Conservation (phyloP, 352 stramenopile species). For the Phytophthora boehmeriae region DNA sequence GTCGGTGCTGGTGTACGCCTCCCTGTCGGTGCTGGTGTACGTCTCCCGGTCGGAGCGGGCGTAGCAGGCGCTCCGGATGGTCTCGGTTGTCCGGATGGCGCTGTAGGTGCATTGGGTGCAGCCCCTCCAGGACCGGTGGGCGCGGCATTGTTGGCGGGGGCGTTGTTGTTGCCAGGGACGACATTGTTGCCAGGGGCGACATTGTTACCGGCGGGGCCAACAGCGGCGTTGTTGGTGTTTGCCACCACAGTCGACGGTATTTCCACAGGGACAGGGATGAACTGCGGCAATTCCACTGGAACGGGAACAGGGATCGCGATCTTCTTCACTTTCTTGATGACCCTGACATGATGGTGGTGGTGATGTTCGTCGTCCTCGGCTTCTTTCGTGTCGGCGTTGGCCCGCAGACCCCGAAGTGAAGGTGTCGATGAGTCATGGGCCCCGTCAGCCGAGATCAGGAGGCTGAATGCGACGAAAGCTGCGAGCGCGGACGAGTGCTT, state of each 20-base stretch:
- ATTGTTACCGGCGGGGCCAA: slow-evolving; percentile 3
- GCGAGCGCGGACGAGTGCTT: slow-evolving; percentile 17
- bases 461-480: slow-evolving; percentile 20
- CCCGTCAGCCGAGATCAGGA: slow-evolving; percentile 14
- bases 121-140: slow-evolving; percentile 5
- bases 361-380: slow-evolving; percentile 15
- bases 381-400: slow-evolving; percentile 1
- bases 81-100: no score
- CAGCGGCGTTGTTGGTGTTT: slow-evolving; percentile 27
- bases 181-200: neutral
- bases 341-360: slow-evolving; percentile 12
- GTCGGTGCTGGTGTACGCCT: slow-evolving; percentile 29
- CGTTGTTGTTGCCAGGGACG: no score
- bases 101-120: no score
- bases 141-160: slow-evolving; percentile 14
- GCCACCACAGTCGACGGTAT: slow-evolving; percentile 31
- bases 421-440: slow-evolving; percentile 3
- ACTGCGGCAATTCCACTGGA: slow-evolving; percentile 34
- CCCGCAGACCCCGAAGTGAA: slow-evolving; percentile 9
- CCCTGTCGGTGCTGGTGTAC: no score
- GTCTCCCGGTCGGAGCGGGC: no score
- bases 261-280: slow-evolving; percentile 29
- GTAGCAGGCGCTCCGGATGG: no score
- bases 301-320: slow-evolving; percentile 30
- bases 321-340: slow-evolving; percentile 42